Base-by-base conservation (phyloP, 495 filamentous ascomycete species). In the Rhypophila decipiens region DNA sequence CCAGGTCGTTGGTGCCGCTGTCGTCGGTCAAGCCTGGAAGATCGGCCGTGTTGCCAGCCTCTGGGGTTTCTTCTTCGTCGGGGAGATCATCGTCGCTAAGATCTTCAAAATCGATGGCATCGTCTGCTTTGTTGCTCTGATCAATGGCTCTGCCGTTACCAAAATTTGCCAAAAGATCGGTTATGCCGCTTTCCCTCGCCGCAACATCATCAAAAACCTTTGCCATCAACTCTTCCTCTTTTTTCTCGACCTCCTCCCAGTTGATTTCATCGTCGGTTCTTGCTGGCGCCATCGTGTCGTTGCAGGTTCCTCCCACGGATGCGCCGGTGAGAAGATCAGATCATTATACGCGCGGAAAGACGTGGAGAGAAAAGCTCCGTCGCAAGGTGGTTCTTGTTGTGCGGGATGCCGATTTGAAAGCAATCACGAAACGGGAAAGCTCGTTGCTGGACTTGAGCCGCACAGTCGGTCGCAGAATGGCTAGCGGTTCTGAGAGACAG, bases 81-180 rank as follows among this genome's bases (percentile, higher is more conserved):
- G 70, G 71, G 8, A 78, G 60, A 33, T 83, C 83, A 47, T 75
- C 55, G 15, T 58, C 75, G 46, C 85, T 83, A 62, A 95, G 85
- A 63, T 95, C 90, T 60, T 87, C 90, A 55, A 82, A 99, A 66
- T 99, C 93, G 49, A 67, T 53, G 39, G 70, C 71, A 56, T 74
- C 64, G 27, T 65, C 70, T 41, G 68, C 70, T 44, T 69, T 71
- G 44, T 57, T 56, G 13, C 46, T 48, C 43, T 72, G 63, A 47
- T 64, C 62, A 46, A 70, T 63, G 8, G 47, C 48, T 35, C 47
- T 59, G 38, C 53, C 59, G 7, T n/a, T 52, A 44, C 4, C 41
- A 35, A 31, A 66, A 33, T n/a, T 65, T 57, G 44, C 44, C 19
- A 18, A 57, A n/a, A n/a, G n/a, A n/a, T n/a, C n/a, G n/a, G n/a